These are phyloP conservation scores for Leccinum uliginosum DNA, from an alignment of 768 basidiomycete genomes.

Conservation along the genomic window DNA sequence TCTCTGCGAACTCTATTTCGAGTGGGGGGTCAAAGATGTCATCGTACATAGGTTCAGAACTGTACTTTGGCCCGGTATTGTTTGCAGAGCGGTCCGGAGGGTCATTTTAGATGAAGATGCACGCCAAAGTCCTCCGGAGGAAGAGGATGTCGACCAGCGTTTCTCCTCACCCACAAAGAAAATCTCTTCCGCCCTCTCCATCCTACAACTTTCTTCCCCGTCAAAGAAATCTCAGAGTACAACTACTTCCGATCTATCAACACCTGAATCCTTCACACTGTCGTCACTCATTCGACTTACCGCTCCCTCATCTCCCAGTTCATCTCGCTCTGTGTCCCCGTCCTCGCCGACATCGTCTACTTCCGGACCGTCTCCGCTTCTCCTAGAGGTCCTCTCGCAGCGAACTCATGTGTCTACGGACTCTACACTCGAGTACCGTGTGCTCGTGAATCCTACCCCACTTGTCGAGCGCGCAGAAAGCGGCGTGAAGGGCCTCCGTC, in stretches of 20 bases:
- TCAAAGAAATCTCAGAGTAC: constrained; percentile 6
- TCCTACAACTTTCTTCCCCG: constrained; percentile 16
- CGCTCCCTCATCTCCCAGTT: not conserved
- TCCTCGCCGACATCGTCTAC: constrained; percentile 21
- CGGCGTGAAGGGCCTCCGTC: constrained; percentile 62
- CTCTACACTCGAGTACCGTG: constrained; percentile 68
- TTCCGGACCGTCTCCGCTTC: constrained; percentile 37
- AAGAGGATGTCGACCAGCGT: not conserved
- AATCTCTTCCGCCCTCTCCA: constrained; percentile 9
- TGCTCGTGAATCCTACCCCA: constrained; percentile 66
- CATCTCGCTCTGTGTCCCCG: constrained; percentile 3
- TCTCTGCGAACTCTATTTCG: constrained; percentile 83
- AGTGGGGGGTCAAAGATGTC: constrained; percentile 83
- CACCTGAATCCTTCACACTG: constrained; percentile 7
- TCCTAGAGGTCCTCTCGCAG: constrained; percentile 62
- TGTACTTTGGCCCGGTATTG: constrained; percentile 73
- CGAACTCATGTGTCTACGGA: constrained; percentile 72
- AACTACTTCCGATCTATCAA: constrained; percentile 1
- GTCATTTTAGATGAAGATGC: constrained; percentile 49
- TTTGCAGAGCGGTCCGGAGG: constrained; percentile 68
- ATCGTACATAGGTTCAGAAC: constrained; percentile 83
- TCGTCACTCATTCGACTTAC: constrained; percentile 17
- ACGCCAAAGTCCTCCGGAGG: not conserved
- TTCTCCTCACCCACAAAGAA: constrained; percentile 16
- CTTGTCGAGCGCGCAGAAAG: constrained; percentile 62